phyloP scores from a whole-genome alignment of 257 asterid genomes.

The Cruciata laevipes region DNA sequence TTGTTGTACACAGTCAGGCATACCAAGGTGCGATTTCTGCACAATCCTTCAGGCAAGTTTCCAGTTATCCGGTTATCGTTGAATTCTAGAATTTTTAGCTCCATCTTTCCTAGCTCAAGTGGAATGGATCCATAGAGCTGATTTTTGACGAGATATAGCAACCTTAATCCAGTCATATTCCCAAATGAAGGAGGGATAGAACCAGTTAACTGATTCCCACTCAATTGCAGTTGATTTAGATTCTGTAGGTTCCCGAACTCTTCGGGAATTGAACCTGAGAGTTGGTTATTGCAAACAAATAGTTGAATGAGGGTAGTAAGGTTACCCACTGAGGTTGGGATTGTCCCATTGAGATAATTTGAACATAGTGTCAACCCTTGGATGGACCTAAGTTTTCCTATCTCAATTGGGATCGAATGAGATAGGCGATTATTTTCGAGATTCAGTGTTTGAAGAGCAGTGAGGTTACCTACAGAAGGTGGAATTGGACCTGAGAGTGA shows the following conservation, averaged over 20 bases:
- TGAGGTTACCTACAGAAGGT: not conserved
- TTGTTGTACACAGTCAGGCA: slow-evolving; percentile 19
- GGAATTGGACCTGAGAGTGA: not conserved
- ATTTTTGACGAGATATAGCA: not conserved
- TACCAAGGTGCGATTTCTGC: slow-evolving; percentile 17
- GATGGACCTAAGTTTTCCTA: slow-evolving; percentile 14
- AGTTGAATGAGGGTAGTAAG: not conserved
- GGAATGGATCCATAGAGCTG: slow-evolving; percentile 25
- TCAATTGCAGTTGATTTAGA: slow-evolving; percentile 2
- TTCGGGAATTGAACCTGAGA: slow-evolving; percentile 16
- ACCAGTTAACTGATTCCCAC: slow-evolving; percentile 14
- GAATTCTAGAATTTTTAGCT: slow-evolving; percentile 8
- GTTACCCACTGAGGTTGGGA: slow-evolving; percentile 1
- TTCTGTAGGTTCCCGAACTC: slow-evolving; percentile 19
- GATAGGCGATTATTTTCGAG: not conserved
- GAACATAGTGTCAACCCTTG: slow-evolving; percentile 7
- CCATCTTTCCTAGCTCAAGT: slow-evolving; percentile 8
- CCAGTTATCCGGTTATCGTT: slow-evolving; percentile 25
- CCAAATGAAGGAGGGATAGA: slow-evolving; percentile 14
- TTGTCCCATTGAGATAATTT: slow-evolving; percentile 2
- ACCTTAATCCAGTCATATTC: not conserved
- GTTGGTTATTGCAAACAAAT: not conserved
- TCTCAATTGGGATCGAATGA: slow-evolving; percentile 5
- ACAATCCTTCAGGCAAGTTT: slow-evolving; percentile 28
- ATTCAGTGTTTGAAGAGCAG: not conserved